Percentiles rank a stretch among this genome's conserved stretches.
Conservation (phyloP, 2,329 filamentous ascomycete species). For the Ilyonectria mors-panacis region DNA sequence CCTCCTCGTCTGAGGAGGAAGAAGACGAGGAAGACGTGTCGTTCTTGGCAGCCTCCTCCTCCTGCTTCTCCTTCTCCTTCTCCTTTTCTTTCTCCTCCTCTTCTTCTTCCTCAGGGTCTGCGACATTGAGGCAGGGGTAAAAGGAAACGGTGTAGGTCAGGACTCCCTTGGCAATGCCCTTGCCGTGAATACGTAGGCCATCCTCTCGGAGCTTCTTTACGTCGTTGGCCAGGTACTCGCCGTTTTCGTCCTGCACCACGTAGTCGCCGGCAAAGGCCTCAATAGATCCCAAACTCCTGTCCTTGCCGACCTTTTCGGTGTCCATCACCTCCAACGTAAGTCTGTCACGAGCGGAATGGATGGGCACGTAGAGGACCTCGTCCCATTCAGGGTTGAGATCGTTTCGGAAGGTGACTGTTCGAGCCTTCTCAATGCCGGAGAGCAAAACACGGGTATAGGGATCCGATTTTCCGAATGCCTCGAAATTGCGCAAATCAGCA, state of each 20-base stretch:
- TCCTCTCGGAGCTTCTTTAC: conserved; percentile 78
- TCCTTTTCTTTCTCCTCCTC: conserved; percentile 62
- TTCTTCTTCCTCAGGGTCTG: conserved; percentile 90
- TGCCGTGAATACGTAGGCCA: conserved; percentile 81
- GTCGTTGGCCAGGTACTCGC: conserved; percentile 86
- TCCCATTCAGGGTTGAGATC: conserved; percentile 97
- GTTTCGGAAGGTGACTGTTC: conserved; percentile 96
- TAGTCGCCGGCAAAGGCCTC: conserved; percentile 86
- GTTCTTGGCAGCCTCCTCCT: conserved; percentile 32
- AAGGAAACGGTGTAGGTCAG: conserved; percentile 90
- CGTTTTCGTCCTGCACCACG: conserved; percentile 81
- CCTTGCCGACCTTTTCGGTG: conserved; percentile 90
- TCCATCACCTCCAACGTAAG: conserved; percentile 96
- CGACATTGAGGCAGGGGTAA: conserved; percentile 88
- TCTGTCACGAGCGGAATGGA: conserved; percentile 88
- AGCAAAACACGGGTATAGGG: conserved; percentile 91
- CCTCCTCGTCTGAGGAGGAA: conserved; percentile 35
- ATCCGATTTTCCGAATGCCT: conserved; percentile 97
- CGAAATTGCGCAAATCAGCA: conserved; percentile 87
- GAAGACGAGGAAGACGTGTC: conserved; percentile 17
- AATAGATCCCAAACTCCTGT: conserved; percentile 86
- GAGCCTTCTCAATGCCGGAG: conserved; percentile 90
- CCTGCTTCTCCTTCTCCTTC: conserved; percentile 33
- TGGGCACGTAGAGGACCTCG: conserved; percentile 93
- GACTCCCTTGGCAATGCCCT: conserved; percentile 81